phyloP scores from a whole-genome alignment of 1,139 yeast species.

The Taphrina flavorubra region DNA sequence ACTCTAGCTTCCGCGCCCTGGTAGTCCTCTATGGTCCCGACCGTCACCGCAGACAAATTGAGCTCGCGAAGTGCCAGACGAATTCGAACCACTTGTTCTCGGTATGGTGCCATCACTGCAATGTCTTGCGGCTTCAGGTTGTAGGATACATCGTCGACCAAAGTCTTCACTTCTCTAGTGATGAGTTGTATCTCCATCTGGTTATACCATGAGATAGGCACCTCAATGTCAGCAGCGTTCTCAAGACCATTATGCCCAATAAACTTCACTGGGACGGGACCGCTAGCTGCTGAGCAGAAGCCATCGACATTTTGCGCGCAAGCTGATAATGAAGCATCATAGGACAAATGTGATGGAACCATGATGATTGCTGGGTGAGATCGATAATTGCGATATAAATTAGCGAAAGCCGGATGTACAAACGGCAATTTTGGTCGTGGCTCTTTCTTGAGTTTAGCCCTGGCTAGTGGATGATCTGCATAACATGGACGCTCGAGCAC shows the following conservation, averaged over 20 bases:
- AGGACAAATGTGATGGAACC: slow-evolving; percentile 45
- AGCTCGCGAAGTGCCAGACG: slow-evolving; percentile 41
- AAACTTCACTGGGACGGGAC: slow-evolving; percentile 43
- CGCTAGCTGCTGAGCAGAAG: slow-evolving; percentile 35
- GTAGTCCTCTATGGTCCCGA: slow-evolving; percentile 46
- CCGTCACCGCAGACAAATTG: slow-evolving; percentile 44
- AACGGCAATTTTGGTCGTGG: slow-evolving; percentile 41
- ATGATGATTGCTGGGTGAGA: slow-evolving; percentile 45
- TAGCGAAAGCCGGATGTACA: slow-evolving; percentile 44
- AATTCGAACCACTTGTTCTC: slow-evolving; percentile 45
- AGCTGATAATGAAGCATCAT: slow-evolving; percentile 44
- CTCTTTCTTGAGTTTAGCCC: slow-evolving; percentile 34
- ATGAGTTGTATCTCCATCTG: slow-evolving; percentile 41
- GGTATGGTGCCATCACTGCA: slow-evolving; percentile 45
- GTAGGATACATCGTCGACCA: slow-evolving; percentile 6
- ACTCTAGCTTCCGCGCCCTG: slow-evolving; percentile 47
- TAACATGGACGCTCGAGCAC: slow-evolving; percentile 43
- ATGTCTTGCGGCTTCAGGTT: slow-evolving; percentile 44
- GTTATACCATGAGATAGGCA: slow-evolving; percentile 44
- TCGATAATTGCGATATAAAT: slow-evolving; percentile 45
- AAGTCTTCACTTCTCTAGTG: slow-evolving; percentile 21
- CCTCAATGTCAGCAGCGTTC: slow-evolving; percentile 45
- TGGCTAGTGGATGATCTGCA: slow-evolving; percentile 44
- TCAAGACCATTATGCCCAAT: slow-evolving; percentile 43
- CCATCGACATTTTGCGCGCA: slow-evolving; percentile 43